phyloP scores from a whole-genome alignment of 768 basidiomycete genomes.

The Dacryopinax spathularia region DNA sequence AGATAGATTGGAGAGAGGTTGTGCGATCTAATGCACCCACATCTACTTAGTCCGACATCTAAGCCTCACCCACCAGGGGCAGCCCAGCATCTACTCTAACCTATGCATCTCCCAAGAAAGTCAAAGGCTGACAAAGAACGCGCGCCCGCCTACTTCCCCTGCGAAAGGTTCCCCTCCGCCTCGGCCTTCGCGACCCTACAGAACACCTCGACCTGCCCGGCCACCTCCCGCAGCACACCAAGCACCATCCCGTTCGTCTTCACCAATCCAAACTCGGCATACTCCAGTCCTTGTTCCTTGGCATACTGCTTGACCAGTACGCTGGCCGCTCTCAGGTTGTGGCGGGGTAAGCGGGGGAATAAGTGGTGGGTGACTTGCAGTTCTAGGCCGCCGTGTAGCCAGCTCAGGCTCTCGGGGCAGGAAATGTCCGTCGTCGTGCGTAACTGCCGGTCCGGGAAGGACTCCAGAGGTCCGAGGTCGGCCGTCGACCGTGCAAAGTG shows the following conservation, averaged over 20 bases:
- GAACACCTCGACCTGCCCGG: constrained; percentile 72
- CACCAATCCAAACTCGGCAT: constrained; percentile 83
- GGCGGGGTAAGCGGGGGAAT: constrained; percentile 87
- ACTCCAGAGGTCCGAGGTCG: constrained; percentile 80
- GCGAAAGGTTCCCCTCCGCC: constrained; percentile 23
- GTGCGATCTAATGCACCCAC: too few species aligned
- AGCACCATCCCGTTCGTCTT: constrained; percentile 75
- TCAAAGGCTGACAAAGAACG: too few species aligned
- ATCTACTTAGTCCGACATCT: too few species aligned
- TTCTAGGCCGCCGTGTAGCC: constrained; percentile 93
- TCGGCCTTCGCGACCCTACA: constrained; percentile 68
- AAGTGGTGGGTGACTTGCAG: constrained; percentile 95
- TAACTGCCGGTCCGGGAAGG: constrained; percentile 84
- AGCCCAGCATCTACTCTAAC: too few species aligned
- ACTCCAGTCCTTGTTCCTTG: constrained; percentile 65
- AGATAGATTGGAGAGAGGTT: too few species aligned
- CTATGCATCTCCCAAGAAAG: too few species aligned
- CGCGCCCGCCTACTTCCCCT: constrained; percentile 5
- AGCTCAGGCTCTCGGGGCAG: constrained; percentile 68
- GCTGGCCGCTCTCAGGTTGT: constrained; percentile 77
- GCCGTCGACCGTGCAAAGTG: constrained; percentile 92
- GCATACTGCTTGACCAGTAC: constrained; percentile 77
- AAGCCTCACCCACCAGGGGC: too few species aligned
- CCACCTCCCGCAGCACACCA: constrained; percentile 68
- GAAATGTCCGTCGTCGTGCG: constrained; percentile 96